phyloP scores from a whole-genome alignment of 805 yeast genomes.

The Candida cerambycidarum region DNA sequence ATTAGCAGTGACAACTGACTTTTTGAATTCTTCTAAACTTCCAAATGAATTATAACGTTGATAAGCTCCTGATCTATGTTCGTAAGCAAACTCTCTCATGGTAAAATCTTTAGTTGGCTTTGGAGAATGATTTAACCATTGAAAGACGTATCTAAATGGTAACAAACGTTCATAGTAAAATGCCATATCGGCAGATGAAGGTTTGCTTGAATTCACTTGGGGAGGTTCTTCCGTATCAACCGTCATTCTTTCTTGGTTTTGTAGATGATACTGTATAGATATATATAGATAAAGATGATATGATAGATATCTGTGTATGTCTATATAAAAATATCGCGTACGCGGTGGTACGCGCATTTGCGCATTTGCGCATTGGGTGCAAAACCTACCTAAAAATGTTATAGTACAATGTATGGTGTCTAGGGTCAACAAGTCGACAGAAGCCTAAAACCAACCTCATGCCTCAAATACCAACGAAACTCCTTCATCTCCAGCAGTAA shows the following conservation, averaged over 20 bases:
- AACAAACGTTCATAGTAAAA: conserved; percentile 68
- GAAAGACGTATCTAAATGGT: conserved; percentile 78
- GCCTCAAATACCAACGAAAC: conserved; percentile 69
- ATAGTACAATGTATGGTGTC: neutral
- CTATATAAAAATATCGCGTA: conserved; percentile 2
- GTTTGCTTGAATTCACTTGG: conserved; percentile 17
- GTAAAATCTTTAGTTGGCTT: conserved; percentile 74
- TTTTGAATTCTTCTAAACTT: conserved; percentile 68
- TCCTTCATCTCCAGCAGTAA: conserved; percentile 97
- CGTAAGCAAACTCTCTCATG: conserved; percentile 92
- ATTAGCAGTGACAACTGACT: conserved; percentile 66
- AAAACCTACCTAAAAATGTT: too few relatives aligned
- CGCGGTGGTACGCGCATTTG: conserved; percentile 5
- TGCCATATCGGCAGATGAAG: conserved; percentile 63
- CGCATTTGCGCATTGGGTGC: too few relatives aligned
- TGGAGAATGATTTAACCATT: conserved; percentile 87
- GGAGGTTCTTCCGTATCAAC: conserved; percentile 1
- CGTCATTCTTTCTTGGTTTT: too few relatives aligned
- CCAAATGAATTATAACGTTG: conserved; percentile 82
- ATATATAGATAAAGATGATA: too few relatives aligned
- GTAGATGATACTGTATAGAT: too few relatives aligned
- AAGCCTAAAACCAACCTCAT: too few relatives aligned
- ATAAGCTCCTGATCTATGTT: conserved; percentile 82
- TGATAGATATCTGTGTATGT: too few relatives aligned
- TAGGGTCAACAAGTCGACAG: too few relatives aligned